phyloP scores from a whole-genome alignment of 495 filamentous ascomycete species.

The Penicillium turbatum region DNA sequence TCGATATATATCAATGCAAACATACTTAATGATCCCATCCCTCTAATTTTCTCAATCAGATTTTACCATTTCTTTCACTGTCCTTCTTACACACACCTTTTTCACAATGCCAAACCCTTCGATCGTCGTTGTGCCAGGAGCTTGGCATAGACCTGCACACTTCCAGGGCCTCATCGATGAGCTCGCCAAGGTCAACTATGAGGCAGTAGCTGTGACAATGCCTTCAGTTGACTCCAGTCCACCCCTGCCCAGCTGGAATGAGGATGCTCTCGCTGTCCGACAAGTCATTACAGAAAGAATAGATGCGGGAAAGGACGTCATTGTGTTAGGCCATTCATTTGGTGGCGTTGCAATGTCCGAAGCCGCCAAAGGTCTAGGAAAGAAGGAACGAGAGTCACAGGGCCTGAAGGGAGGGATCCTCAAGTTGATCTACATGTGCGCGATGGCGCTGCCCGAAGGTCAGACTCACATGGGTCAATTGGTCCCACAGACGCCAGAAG shows the following conservation, averaged over 20 bases:
- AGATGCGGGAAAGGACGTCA: slow-evolving; percentile 30
- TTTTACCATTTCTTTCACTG: too few species aligned
- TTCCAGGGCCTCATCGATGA: slow-evolving; percentile 32
- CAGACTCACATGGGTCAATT: slow-evolving; percentile 24
- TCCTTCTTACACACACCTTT: too few species aligned
- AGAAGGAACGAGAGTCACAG: slow-evolving; percentile 32
- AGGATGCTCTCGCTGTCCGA: slow-evolving; percentile 27
- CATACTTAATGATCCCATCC: too few species aligned
- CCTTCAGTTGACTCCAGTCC: slow-evolving; percentile 29
- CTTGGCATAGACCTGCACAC: slow-evolving; percentile 41
- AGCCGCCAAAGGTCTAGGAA: slow-evolving; percentile 33
- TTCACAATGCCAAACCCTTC: slow-evolving; percentile 22
- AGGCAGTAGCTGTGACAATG: slow-evolving; percentile 24
- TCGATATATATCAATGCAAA: too few species aligned
- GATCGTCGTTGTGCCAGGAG: slow-evolving; percentile 39
- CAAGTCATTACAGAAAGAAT: slow-evolving; percentile 22
- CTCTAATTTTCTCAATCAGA: too few species aligned
- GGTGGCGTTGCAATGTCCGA: slow-evolving; percentile 37
- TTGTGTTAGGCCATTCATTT: slow-evolving; percentile 37
- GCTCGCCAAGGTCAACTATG: slow-evolving; percentile 26
- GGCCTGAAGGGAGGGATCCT: slow-evolving; percentile 38
- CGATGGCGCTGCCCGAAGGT: slow-evolving; percentile 26
- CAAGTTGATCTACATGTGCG: slow-evolving; percentile 37
- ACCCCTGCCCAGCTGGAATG: slow-evolving; percentile 24
- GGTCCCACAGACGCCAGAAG: slow-evolving; percentile 18